Conservation (phyloP, 2,329 filamentous ascomycete species). For the Tolypocladium guangdongense region DNA sequence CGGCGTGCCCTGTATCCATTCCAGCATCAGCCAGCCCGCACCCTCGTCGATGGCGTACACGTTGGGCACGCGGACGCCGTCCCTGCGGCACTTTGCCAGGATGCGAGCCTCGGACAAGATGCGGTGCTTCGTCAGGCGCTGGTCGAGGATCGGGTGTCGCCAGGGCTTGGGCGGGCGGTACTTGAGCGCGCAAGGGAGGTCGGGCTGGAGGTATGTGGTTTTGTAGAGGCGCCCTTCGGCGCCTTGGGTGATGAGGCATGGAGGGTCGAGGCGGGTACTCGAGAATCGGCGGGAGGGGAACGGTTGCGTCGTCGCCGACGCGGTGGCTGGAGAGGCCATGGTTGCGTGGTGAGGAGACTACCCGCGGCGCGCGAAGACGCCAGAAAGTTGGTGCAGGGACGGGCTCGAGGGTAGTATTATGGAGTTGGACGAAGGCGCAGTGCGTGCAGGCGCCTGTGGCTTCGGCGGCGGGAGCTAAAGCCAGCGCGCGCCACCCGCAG, state of each 20-base stretch:
- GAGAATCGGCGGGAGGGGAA: conserved; percentile 54
- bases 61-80: conserved; percentile 72
- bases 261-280: conserved; percentile 45
- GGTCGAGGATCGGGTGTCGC: conserved; percentile 81
- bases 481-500: background rate
- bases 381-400: background rate
- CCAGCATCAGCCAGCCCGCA: conserved; percentile 67
- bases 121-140: conserved; percentile 73
- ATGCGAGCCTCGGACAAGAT: conserved; percentile 84
- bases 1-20: conserved; percentile 70
- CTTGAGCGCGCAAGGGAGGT: conserved; percentile 70
- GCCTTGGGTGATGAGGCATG: conserved; percentile 76
- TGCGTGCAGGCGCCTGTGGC: background rate
- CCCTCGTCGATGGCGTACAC: conserved; percentile 59
- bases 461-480: background rate
- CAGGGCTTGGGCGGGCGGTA: conserved; percentile 86
- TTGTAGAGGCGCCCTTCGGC: conserved; percentile 92
- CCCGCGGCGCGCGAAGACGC: background rate
- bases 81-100: conserved; percentile 64
- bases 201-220: conserved; percentile 63
- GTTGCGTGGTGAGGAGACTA: background rate
- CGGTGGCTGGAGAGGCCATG: conserved; percentile 2
- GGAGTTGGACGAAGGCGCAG: background rate
- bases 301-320: conserved; percentile 10
- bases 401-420: background rate